These are phyloP conservation scores for Tephrocybe sp. DNA, from an alignment of 768 basidiomycete species.

Conservation along the genomic window DNA sequence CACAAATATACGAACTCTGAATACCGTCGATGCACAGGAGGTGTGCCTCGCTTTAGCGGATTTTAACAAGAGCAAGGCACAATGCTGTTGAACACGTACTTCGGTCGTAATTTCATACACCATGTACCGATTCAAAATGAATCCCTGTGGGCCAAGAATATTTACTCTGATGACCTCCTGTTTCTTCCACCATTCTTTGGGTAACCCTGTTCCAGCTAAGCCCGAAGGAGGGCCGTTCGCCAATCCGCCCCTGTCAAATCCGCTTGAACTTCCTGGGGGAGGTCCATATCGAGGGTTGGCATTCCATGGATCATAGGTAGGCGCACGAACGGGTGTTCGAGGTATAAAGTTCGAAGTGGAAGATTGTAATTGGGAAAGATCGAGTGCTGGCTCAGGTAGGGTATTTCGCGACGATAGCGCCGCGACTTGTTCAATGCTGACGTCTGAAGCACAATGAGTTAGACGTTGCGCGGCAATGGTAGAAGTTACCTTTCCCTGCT, in stretches of 20 bases:
- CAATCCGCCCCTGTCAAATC: conserved; percentile 31
- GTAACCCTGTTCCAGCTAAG: conserved; percentile 70
- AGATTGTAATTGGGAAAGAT: conserved; percentile 57
- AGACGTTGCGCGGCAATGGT: neutral
- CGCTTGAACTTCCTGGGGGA: conserved; percentile 24
- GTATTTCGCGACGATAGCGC: conserved; percentile 75
- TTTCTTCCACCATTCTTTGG: conserved; percentile 85
- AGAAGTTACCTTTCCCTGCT: conserved; percentile 61
- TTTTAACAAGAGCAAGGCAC: conserved; percentile 8
- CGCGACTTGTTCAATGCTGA: conserved; percentile 81
- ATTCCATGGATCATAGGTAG: conserved; percentile 73
- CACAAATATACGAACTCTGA: conserved; percentile 92
- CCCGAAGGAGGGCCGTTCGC: conserved; percentile 55
- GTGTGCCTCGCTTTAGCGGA: conserved; percentile 45
- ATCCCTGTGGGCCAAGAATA: conserved; percentile 87
- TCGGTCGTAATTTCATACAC: conserved; percentile 82
- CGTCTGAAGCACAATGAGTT: conserved; percentile 43
- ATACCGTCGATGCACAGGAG: conserved; percentile 81
- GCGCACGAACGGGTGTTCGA: conserved; percentile 42
- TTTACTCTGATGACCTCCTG: conserved; percentile 72
- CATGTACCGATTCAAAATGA: conserved; percentile 84
- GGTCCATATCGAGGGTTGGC: conserved; percentile 37
- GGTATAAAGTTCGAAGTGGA: conserved; percentile 50
- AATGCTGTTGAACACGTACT: conserved; percentile 42
- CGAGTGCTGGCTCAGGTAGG: conserved; percentile 72